These are phyloP conservation scores for Filobasidium floriforme DNA, from an alignment of 768 basidiomycete species.

Conservation along the genomic window DNA sequence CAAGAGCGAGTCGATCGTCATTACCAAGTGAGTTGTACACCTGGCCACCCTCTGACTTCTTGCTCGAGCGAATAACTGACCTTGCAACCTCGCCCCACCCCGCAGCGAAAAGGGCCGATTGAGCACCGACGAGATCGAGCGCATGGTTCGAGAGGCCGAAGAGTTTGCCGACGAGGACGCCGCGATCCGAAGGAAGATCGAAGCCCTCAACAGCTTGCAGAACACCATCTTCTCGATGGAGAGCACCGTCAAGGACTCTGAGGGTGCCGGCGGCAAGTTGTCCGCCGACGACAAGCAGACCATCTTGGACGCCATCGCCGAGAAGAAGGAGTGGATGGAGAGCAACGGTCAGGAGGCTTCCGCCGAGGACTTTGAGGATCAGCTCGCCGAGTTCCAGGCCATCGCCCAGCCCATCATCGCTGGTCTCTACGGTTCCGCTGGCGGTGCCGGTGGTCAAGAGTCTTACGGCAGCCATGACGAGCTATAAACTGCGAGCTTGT, in stretches of 20 bases:
- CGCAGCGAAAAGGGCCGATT: slow-evolving; percentile 92
- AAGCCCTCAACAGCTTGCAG: slow-evolving; percentile 46
- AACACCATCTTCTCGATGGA: slow-evolving; percentile 67
- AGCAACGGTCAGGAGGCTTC: slow-evolving; percentile 66
- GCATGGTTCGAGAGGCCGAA: slow-evolving; percentile 93
- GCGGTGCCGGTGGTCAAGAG: slow-evolving; percentile 49
- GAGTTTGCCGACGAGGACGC: slow-evolving; percentile 52
- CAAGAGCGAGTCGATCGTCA: slow-evolving; percentile 57
- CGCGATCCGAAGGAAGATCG: slow-evolving; percentile 48
- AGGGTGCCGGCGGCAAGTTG: slow-evolving; percentile 81
- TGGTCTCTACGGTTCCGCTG: slow-evolving; percentile 53
- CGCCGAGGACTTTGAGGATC: slow-evolving; percentile 86
- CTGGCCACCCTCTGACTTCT: not conserved
- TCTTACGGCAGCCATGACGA: slow-evolving; percentile 54
- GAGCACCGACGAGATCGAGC: slow-evolving; percentile 95
- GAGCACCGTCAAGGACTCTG: slow-evolving; percentile 73
- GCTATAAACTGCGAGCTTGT: slow-evolving; percentile 44
- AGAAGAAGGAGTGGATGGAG: slow-evolving; percentile 86
- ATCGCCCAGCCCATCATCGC: slow-evolving; percentile 64
- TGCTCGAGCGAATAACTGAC: not conserved
- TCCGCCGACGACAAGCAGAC: slow-evolving; percentile 47
- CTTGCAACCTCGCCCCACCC: not conserved
- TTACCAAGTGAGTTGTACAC: slow-evolving; percentile 34
- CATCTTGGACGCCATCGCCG: slow-evolving; percentile 72
- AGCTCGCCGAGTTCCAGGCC: slow-evolving; percentile 53